Evolutionary conservation across 352 stramenopile species (phyloP), one percentile per base, ranked within the genome.

Genomic region (Globisporangium nodosum): DNA sequence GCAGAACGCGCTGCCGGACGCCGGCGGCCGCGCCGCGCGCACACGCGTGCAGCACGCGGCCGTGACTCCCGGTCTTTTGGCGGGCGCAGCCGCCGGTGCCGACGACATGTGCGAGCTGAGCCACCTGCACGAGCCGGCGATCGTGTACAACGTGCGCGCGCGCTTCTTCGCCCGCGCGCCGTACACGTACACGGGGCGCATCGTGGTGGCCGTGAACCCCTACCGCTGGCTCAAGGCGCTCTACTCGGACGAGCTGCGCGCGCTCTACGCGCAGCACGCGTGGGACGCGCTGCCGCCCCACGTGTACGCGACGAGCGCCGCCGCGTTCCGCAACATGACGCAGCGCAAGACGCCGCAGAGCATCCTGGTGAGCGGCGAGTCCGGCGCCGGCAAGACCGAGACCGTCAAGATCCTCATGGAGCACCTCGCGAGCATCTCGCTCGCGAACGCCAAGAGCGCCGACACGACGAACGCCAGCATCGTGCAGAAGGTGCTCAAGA

Each of bases 371-470:
- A 93, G 82, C 54, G 87, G 87, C 27, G 87, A 96, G 50, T 93
- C 81, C 0, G 86, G 92, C n/a, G 90, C 90, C 0, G 91, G 91
- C 21, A 97, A 98, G 65, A 98, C 91, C 0, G 92, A 98, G 61
- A 98, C 91, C 92, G 96, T 96, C 16, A 98, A 98, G 70, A 98
- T 98, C 71, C 90, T 98, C 68, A 98, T 99, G 94, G 74, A 96
- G 60, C 97, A 98, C 66, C 76, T 99, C 31, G 85, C 85, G 27
- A 90, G 77, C 33, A 90, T 94, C 60, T 90, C 81, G 15, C 84
- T 89, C 69, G 68, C 66, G 20, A 80, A 84, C 51, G 68, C 79
- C 12, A 80, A 78, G 63, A 61, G 68, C 16, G 64, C 84, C 30
- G 96, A 85, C 68, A 88, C 87, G 62, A 73, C 78, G 20, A 87